Evolutionary conservation across 106 monocot genomes (phyloP), one percentile per base, ranked within the genome.

Genomic region (Cymbidium sinense): DNA sequence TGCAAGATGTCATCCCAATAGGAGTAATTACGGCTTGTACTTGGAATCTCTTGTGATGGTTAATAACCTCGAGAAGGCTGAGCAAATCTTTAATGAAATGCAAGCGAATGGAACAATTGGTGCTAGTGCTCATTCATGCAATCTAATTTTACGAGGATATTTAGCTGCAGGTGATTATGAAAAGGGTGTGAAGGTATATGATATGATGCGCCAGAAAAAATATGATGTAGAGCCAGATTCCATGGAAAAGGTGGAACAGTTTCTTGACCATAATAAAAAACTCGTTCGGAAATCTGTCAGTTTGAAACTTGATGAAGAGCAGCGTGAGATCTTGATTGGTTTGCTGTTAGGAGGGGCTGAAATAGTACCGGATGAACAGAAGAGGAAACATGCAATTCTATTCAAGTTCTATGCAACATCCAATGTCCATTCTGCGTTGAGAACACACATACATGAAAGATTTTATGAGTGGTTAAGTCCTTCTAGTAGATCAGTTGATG

Each of bases 321-420:
- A 99, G 74, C 94, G 98, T 27, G 99, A 95, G 70, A 99, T 99
- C 35, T 82, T 99, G 76, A 87, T 91, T 34, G 99, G 99, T 43
- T 80, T 99, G 78, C 80, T 99, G 51, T 80, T 99, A 5, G 98
- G 98, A 70, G 98, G 94, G 64, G 74, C 18, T 35, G 43, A 25
- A 19, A 85, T 95, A 62, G 83, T 85, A 52, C 76, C 82, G 55
- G 81, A 87, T 52, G 90, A 86, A 70, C 58, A 87, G 41, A 77
- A 75, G 74, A 84, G 75, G 78, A 86, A 83, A 19, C 83, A 92
- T 72, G 44, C 80, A 13, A 74, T 99, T 65, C 79, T 79, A 55
- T 95, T 99, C 75, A 76, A 90, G 44, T 95, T 95, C 82, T 65
- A 52, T 12, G 81, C 80, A 71, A 75, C 70, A 74, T 92, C 92